Evolutionary conservation across 805 yeast genomes (phyloP).

Genomic region (Starmera quercuum): DNA sequence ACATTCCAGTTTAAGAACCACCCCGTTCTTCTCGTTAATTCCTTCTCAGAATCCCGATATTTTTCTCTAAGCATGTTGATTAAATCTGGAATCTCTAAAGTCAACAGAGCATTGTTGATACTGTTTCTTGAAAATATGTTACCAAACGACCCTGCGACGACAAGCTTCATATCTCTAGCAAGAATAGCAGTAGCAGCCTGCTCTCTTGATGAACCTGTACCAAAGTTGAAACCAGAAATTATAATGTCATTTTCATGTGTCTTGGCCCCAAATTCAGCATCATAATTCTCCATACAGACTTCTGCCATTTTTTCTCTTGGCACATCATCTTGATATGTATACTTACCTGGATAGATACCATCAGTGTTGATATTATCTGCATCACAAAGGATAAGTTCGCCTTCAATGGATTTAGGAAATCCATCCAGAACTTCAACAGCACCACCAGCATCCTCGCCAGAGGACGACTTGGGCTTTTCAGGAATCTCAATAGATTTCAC

Average conservation of each 20-base stretch:
- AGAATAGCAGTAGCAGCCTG: slow-evolving; percentile 98
- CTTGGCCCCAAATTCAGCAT: slow-evolving; percentile 75
- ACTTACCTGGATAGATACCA: slow-evolving; percentile 98
- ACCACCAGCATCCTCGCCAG: slow-evolving; percentile 26
- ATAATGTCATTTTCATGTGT: slow-evolving; percentile 85
- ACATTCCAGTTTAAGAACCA: slow-evolving; percentile 93
- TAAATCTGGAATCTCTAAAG: slow-evolving; percentile 87
- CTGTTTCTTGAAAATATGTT: slow-evolving; percentile 94
- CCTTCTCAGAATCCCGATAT: slow-evolving; percentile 47
- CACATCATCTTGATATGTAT: slow-evolving; percentile 97
- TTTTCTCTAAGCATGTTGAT: slow-evolving; percentile 68
- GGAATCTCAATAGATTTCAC: slow-evolving; percentile 29
- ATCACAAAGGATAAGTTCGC: slow-evolving; percentile 91
- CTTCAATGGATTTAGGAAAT: slow-evolving; percentile 82
- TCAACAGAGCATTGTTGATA: slow-evolving; percentile 90
- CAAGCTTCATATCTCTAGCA: slow-evolving; percentile 87
- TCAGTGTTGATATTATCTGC: slow-evolving; percentile 97
- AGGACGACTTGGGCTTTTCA: slow-evolving; percentile 18
- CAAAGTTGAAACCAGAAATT: slow-evolving; percentile 90
- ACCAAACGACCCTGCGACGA: slow-evolving; percentile 96
- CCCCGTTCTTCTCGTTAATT: slow-evolving; percentile 90
- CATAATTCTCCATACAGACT: slow-evolving; percentile 99
- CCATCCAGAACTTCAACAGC: slow-evolving; percentile 78
- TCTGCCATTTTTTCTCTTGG: slow-evolving; percentile 94
- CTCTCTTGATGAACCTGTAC: slow-evolving; percentile 97